Conservation (phyloP, 768 basidiomycete genomes). For the Suillus spraguei region DNA sequence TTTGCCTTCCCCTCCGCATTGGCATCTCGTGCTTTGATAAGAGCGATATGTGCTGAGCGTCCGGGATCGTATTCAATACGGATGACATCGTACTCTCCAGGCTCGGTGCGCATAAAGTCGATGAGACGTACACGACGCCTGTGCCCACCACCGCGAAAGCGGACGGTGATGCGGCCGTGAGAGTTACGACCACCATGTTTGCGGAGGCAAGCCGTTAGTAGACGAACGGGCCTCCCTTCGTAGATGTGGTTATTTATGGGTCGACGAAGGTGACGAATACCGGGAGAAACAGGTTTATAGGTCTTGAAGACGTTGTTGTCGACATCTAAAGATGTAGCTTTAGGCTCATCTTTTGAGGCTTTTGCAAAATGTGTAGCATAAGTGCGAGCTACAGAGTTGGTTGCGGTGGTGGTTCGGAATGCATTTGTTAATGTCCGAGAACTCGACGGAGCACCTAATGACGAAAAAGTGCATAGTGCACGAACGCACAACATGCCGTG, state of each 20-base stretch:
- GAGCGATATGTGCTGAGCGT: slow-evolving; percentile 91
- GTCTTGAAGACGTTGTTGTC: slow-evolving; percentile 72
- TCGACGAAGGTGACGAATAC: slow-evolving; percentile 84
- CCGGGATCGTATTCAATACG: slow-evolving; percentile 98
- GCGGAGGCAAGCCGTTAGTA: slow-evolving; percentile 80
- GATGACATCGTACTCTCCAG: slow-evolving; percentile 85
- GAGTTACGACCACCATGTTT: slow-evolving; percentile 86
- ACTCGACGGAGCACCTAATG: slow-evolving; percentile 14
- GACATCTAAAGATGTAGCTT: slow-evolving; percentile 41
- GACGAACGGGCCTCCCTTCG: slow-evolving; percentile 80
- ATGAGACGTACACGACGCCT: slow-evolving; percentile 81
- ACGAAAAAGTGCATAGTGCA: slow-evolving; percentile 19
- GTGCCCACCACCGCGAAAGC: slow-evolving; percentile 92
- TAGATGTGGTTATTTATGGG: slow-evolving; percentile 83
- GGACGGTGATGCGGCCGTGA: slow-evolving; percentile 83
- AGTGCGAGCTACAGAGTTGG: slow-evolving; percentile 24
- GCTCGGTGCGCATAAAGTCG: slow-evolving; percentile 80
- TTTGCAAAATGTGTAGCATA: slow-evolving; percentile 41
- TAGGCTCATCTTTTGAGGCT: slow-evolving; percentile 31
- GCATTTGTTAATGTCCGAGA: slow-evolving; percentile 7
- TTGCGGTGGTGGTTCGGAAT: slow-evolving; percentile 16
- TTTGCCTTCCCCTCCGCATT: slow-evolving; percentile 52
- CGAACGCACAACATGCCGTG: slow-evolving; percentile 22
- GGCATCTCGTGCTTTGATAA: slow-evolving; percentile 67
- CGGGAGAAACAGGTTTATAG: slow-evolving; percentile 87